Base-by-base conservation (phyloP, 192 early-diverging fungal species). In the Mortierella hygrophila region DNA sequence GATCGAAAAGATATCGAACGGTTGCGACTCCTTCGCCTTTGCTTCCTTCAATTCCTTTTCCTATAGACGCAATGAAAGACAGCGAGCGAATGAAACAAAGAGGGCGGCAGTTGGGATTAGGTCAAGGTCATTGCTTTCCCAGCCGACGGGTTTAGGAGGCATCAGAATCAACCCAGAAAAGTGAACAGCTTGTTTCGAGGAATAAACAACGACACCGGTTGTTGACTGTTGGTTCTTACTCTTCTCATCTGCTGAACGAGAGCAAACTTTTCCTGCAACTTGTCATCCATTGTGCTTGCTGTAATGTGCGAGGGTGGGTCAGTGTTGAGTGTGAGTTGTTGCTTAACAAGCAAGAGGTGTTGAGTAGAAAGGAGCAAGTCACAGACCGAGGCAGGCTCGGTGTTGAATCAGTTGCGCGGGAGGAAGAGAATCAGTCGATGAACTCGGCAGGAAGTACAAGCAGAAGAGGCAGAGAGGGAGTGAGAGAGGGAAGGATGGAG, bases 251-350 rank as follows among this genome's bases (percentile, higher is more conserved):
- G 83, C 73, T 85, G 83, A 42, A 85, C 69, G 32, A 85, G 65
- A 15, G 83, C 83, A 75, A 85, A 85, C 54, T 85, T 85, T 63
- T 85, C 83, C 40, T 85, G 83, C 57, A 85, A 42, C 44, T 85
- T 85, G 49, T 76, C 77, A 23, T 80, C 74, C 76, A 80, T 80
- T 37, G 69, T 65, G 42, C 29, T 32, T 65, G 60, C 13, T 46
- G 11, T 46, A 35, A 2, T 23, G 8, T 32, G 26, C 35, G 10
- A 65, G 60, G n/a, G 60, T 32, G 23, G 11, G 29, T 21, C 38
- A 15, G 44, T 46, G 44, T 46, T 15, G 44, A 11, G 44, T 46
- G 44, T 46, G 21, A n/a, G 29, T 65, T 32, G 26, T 8, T 26
- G 60, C 11, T 2, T 13, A 4, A 3, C 10, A 32, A 29, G 26